A percentile compares a stretch with the other conserved stretches of the same genome.
These are phyloP conservation scores for button mushroom (Agaricus bisporus) DNA, from an alignment of 768 basidiomycete genomes.

Conservation along the genomic window DNA sequence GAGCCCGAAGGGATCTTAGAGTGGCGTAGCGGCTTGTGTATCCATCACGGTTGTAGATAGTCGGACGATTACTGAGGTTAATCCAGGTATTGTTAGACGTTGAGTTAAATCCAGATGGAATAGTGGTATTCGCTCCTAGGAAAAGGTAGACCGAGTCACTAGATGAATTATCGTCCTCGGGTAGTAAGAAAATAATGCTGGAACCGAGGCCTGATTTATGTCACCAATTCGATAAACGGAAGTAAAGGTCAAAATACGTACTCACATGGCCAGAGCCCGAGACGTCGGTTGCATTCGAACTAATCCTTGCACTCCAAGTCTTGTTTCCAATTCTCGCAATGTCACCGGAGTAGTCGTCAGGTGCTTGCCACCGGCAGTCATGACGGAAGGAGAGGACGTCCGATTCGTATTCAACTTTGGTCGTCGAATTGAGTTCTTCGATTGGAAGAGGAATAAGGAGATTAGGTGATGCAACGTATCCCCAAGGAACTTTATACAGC, in stretches of 20 bases:
- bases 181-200: neutral
- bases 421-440: neutral
- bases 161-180: neutral
- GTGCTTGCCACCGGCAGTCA: conserved; percentile 3
- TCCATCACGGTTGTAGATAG: neutral
- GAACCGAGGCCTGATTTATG: neutral
- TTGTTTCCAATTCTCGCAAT: neutral
- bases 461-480: neutral
- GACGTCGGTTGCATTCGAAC: neutral
- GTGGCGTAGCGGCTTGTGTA: neutral
- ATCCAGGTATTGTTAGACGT: neutral
- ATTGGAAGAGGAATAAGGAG: conserved; percentile 2
- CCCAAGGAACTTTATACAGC: neutral
- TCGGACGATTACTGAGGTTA: neutral
- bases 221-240: neutral
- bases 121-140: neutral
- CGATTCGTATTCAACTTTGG: neutral
- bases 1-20: neutral
- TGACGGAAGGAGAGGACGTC: neutral
- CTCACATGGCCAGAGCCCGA: neutral
- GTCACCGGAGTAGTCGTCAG: neutral
- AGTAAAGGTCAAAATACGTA: neutral
- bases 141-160: neutral
- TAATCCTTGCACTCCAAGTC: neutral
- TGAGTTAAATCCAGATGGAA: neutral